Evolutionary conservation across 1,139 yeast genomes (phyloP), one percentile per base, ranked within the genome.

Genomic region (Saccharomyces hybrid): DNA sequence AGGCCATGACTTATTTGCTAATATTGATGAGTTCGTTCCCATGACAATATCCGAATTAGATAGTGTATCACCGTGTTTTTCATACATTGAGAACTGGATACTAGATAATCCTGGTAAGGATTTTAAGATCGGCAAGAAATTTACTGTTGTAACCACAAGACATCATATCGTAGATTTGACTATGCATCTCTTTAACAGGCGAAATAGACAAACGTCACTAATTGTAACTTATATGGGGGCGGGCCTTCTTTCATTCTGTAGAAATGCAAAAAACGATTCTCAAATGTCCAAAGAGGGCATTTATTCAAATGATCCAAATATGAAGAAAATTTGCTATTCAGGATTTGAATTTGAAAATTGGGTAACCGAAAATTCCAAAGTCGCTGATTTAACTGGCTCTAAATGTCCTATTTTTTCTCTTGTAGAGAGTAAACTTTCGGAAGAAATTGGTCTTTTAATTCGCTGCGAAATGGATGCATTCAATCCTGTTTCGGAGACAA

Each of bases 391-490:
- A 8, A 34, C 8, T 16, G 44, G 8, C 6, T 16, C 44, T 20
- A 44, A 46, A 7, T 53, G 44, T 3, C 55, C 61, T 1, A 59
- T 59, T 16, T 67, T 62, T 48, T 62, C 68, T 1, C 55, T 67
- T 6, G 62, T 65, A 1, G 67, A 65, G 44, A 63, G 61, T 26
- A 48, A 52, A 25, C 31, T 66, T n/a, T 53, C 55, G 26, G 55
- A 59, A 4, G 51, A 59, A 8, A 56, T 63, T n/a, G 56, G 53
- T 8, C 14, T 67, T 9, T 51, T 68, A 25, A 48, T 68, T 25
- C 61, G 69, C 27, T 65, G 69, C 50, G 71, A 68, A 53, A 61
- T 68, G 64, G 71, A 68, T 54, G 60, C 67, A 4, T 61, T 60
- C 53, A 63, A 68, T 46, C 46, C 56, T 3, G 26, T 50, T 2